Base-by-base conservation (phyloP, 2,329 filamentous ascomycete genomes). In the Colletotrichum horii region DNA sequence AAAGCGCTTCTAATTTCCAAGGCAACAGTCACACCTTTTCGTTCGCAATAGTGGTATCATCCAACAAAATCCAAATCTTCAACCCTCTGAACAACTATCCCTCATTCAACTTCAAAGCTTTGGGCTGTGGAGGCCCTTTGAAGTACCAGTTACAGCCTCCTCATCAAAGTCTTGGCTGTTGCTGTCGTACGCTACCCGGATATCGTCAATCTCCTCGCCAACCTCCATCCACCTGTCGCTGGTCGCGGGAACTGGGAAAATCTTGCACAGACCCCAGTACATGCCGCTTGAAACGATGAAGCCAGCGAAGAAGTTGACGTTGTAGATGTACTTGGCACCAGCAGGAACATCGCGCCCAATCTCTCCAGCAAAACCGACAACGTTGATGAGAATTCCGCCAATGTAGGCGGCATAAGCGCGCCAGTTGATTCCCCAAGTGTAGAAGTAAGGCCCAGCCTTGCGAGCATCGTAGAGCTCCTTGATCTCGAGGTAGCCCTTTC, bases 291-390 rank as follows among this genome's bases (percentile, higher is more conserved):
- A 91, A 14, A 97, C 90, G 62, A 95, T 87, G 82, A 98, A 96
- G 0, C 96, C 96, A 58, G 91, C 90, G 83, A 98, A 97, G 87
- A 96, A 98, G 84, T 98, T 98, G 79, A 98, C 81, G 78, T 96
- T 94, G 87, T 98, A 98, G 75, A 98, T 92, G 81, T 97, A 97
- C 1, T 90, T 92, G 3, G 96, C 96, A 1, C 94, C 96, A 8
- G 91, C 87, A 0, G 96, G 96, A 0, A 98, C 95, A 3, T 86
- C 78, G 22, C 80, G 83, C 1, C 95, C 95, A 30, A 98, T 90
- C 0, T 94, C 95, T 4, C 95, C 96, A 1, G 93, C 95, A 78
- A 98, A 98, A 1, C 96, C 96, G 6, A 98, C 95, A 6, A 98
- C 94, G 79, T 98, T 98, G 87, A 98, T 93, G 7, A 97, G 82